A percentile compares a stretch with the other conserved stretches of the same genome.
Evolutionary conservation across 441 rosid genomes (phyloP).

Genomic region (Erodium moschatum): DNA sequence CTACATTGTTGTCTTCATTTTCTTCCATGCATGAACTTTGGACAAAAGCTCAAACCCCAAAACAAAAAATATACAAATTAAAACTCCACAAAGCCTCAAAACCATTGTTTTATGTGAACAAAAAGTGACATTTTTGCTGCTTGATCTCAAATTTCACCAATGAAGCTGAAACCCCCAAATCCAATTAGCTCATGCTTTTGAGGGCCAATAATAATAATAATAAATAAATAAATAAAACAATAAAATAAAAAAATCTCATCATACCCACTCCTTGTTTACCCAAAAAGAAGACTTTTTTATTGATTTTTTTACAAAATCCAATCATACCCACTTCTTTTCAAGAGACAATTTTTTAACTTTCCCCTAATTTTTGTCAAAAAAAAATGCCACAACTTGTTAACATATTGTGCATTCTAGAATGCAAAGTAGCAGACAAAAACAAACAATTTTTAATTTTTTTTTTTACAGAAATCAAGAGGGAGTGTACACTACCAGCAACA

Average conservation of each 20-base stretch:
- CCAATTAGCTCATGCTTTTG: slow-evolving; percentile 1
- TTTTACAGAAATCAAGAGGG: neutral
- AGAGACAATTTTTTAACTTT: neutral
- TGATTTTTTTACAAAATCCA: neutral
- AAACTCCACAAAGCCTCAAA: neutral
- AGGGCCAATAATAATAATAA: neutral
- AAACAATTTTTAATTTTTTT: too few species aligned
- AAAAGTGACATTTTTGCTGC: neutral
- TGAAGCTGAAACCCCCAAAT: slow-evolving; percentile 7
- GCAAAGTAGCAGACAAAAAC: slow-evolving; percentile 3
- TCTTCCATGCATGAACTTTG: neutral
- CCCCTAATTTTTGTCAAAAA: neutral
- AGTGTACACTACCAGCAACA: slow-evolving; percentile 63
- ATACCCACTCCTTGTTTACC: slow-evolving; percentile 3
- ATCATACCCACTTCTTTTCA: slow-evolving; percentile 7
- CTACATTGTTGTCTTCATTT: neutral
- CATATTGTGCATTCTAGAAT: slow-evolving; percentile 1
- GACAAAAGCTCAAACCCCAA: neutral
- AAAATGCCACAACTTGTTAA: neutral
- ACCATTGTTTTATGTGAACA: neutral
- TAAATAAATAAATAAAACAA: neutral
- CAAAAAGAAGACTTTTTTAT: slow-evolving; percentile 1
- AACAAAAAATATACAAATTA: too few species aligned
- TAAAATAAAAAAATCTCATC: neutral
- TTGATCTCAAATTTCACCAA: neutral